phyloP scores from a whole-genome alignment of 23 red algal genomes.

The Pyropia haitanensis region DNA sequence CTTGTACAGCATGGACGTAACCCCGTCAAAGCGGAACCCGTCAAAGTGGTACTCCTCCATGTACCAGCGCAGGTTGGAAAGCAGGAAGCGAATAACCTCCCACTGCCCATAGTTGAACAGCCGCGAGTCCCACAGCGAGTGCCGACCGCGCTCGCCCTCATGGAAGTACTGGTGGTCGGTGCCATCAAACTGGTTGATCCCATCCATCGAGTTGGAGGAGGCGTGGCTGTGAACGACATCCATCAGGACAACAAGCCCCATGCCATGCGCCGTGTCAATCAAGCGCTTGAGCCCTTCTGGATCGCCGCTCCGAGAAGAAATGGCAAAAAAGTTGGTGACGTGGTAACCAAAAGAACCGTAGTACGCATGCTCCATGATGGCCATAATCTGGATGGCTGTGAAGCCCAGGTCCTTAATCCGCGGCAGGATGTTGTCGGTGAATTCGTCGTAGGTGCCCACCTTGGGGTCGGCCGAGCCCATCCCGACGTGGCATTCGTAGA shows the following conservation, averaged over 20 bases:
- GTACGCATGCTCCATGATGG: conserved; percentile 99
- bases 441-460: conserved; percentile 83
- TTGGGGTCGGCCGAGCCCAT: conserved; percentile 81
- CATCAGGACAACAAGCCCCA: conserved; percentile 89
- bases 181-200: conserved; percentile 95
- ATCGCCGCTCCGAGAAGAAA: conserved; percentile 53
- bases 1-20: conserved; percentile 95
- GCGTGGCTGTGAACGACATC: conserved; percentile 97
- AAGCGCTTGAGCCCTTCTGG: conserved; percentile 94
- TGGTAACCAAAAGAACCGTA: conserved; percentile 99
- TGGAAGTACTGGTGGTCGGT: conserved; percentile 97
- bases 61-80: conserved; percentile 91
- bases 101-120: conserved; percentile 97
- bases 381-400: conserved; percentile 98
- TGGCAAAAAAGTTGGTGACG: conserved; percentile 99
- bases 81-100: conserved; percentile 95
- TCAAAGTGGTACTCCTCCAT: conserved; percentile 99
- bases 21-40: conserved; percentile 98
- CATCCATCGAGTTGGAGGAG: conserved; percentile 86
- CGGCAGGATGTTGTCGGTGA: conserved; percentile 83
- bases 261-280: conserved; percentile 80
- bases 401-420: conserved; percentile 82
- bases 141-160: conserved; percentile 79
- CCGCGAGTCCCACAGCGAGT: conserved; percentile 84
- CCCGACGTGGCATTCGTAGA: conserved; percentile 98